Base-by-base conservation (phyloP, 2,329 filamentous ascomycete genomes). In the Microdochium trichocladiopsis region DNA sequence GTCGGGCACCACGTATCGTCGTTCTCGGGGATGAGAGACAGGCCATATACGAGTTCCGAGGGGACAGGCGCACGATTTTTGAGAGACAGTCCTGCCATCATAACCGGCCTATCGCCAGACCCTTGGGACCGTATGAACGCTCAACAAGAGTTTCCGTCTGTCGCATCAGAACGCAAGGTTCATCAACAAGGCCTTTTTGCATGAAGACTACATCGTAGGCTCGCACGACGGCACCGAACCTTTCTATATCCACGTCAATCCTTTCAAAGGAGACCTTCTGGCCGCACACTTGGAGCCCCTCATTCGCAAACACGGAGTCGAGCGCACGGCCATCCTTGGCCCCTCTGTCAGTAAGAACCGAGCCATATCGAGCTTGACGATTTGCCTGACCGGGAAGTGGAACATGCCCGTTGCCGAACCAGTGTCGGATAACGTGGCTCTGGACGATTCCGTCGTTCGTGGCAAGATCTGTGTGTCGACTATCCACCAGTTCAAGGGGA, bases 401-500 rank as follows among this genome's bases (percentile, higher is more conserved):
- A 6, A 47, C 1, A 50, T 66, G 8, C 61, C 57, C 8, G 58
- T 65, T 25, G 51, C 56, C n/a, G 58, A 61, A 2, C 56, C 61
- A 2, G 53, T 52, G 1, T 57, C 57, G 9, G 62, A 66, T 2
- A 62, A 66, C 2, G 49, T 51, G 6, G 50, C 56, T 18, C 49
- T 66, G 2, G 50, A 67, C 23, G 56, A 66, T 18, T 50, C 22
- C 2, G 59, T 64, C 4, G 61, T 60, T 4, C 18, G 55, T 3
- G 60, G 62, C 11, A 68, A 68, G 50, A 16, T 67, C 21, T 62
- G 61, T 9, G 53, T 65, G 11, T 64, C 63, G 12, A 65, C 62
- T 0, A 65, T 65, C 45, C 64, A 68, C 33, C 62, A 66, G 37
- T 68, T 68, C 53, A 68, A 68, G 41, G 65, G 65, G 4, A 62